Conservation (phyloP, 331 rosid genomes). For the Dryas integrifolia region DNA sequence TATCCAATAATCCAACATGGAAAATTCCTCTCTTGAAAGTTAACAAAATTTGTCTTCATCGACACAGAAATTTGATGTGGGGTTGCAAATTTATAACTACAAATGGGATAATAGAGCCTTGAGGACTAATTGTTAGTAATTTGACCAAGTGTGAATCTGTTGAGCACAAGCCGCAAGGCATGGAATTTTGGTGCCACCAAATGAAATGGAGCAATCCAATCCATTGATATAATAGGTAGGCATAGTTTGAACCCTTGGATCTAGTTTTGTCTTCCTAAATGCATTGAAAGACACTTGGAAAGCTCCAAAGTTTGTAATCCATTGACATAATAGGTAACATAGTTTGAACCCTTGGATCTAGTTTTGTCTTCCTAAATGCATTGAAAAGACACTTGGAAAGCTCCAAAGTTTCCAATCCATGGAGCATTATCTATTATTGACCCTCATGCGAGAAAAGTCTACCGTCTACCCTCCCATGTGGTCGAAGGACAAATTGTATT, state of each 20-base stretch:
- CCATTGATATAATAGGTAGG: not conserved
- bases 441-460: not conserved
- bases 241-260: not conserved
- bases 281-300: not conserved
- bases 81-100: not conserved
- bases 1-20: not conserved
- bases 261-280: not conserved
- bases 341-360: slow-evolving; percentile 3
- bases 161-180: not conserved
- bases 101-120: not conserved
- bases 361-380: not conserved
- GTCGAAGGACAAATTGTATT: not conserved
- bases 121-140: not conserved
- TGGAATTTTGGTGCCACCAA: slow-evolving; percentile 5
- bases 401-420: slow-evolving; percentile 15
- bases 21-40: not conserved
- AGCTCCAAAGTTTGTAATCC: slow-evolving; percentile 13
- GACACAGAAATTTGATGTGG: not conserved
- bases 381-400: not conserved
- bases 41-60: too few relatives aligned
- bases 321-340: not conserved
- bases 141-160: too few relatives aligned
- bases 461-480: not conserved
- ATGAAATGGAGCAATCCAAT: not conserved
- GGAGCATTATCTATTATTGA: not conserved